Conservation (phyloP, 345 rosid species). For the Cardamine resedifolia region DNA sequence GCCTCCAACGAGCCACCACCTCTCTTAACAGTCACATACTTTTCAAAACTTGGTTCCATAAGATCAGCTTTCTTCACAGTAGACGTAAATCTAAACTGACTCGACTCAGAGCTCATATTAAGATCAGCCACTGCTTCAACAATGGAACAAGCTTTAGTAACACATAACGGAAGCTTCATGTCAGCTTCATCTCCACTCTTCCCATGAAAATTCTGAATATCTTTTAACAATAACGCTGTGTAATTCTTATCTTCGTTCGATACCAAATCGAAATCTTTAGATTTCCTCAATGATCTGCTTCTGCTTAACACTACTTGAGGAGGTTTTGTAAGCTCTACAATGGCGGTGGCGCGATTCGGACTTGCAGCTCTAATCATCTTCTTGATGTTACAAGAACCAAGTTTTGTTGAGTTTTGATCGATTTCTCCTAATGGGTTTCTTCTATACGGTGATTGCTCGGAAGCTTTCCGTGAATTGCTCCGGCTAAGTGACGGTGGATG, state of each 20-base stretch:
- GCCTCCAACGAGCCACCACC: conserved; percentile 50
- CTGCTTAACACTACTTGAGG: conserved; percentile 51
- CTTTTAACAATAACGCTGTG: conserved; percentile 67
- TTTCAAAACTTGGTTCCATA: conserved; percentile 80
- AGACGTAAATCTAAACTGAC: conserved; percentile 28
- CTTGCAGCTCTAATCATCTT: conserved; percentile 35
- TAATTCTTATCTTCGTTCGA: conserved; percentile 45
- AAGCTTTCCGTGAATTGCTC: conserved; percentile 49
- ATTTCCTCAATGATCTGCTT: conserved; percentile 70
- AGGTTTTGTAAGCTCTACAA: background rate
- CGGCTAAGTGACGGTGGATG: conserved; percentile 57
- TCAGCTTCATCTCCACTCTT: conserved; percentile 35
- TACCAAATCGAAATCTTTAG: conserved; percentile 55
- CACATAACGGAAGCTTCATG: conserved; percentile 44
- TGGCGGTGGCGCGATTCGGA: background rate
- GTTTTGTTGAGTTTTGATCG: conserved; percentile 51
- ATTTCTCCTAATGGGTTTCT: conserved; percentile 70
- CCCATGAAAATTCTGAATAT: conserved; percentile 84
- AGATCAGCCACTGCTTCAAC: conserved; percentile 88
- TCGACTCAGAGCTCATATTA: conserved; percentile 38
- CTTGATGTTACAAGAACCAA: conserved; percentile 21
- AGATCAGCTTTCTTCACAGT: conserved; percentile 53
- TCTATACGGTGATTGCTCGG: conserved; percentile 72
- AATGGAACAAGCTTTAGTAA: conserved; percentile 79
- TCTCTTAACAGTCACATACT: conserved; percentile 74